A percentile compares a stretch with the other conserved stretches of the same genome.
phyloP scores from a whole-genome alignment of 2,329 filamentous ascomycete species.

The Phaeosphaeriaceae sp. region DNA sequence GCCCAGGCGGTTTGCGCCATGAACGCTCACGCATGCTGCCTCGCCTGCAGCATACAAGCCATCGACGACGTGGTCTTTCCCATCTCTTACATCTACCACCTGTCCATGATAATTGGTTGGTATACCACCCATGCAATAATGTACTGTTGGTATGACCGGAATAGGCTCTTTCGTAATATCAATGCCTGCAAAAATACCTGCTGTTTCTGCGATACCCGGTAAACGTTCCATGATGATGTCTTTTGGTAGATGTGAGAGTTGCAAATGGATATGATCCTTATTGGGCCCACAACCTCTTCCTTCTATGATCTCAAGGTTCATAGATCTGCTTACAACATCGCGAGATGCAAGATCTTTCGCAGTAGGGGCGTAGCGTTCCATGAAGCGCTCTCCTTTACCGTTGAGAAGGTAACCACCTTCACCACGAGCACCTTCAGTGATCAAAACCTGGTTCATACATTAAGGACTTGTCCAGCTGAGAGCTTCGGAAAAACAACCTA shows the following conservation, averaged over 20 bases:
- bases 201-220: slow-evolving; percentile 59
- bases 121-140: slow-evolving; percentile 60
- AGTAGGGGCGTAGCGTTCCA: slow-evolving; percentile 60
- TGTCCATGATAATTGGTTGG: slow-evolving; percentile 59
- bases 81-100: slow-evolving; percentile 49
- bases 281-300: slow-evolving; percentile 54
- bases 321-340: slow-evolving; percentile 56
- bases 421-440: slow-evolving; percentile 58
- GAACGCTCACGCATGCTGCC: slow-evolving; percentile 57
- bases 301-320: slow-evolving; percentile 58
- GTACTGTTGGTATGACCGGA: slow-evolving; percentile 59
- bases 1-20: slow-evolving; percentile 57
- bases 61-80: slow-evolving; percentile 51
- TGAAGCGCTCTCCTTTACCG: slow-evolving; percentile 56
- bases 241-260: slow-evolving; percentile 55
- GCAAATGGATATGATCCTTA: slow-evolving; percentile 57
- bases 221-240: slow-evolving; percentile 56
- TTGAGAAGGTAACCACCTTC: slow-evolving; percentile 60
- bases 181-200: slow-evolving; percentile 57
- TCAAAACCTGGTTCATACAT: slow-evolving; percentile 41
- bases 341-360: slow-evolving; percentile 58
- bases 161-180: slow-evolving; percentile 59
- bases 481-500: slow-evolving; percentile 18
- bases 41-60: slow-evolving; percentile 58
- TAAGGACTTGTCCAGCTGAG: not conserved